Evolutionary conservation across 148 eudicot species (phyloP).

Genomic region (Vaccinium macrocarpon): DNA sequence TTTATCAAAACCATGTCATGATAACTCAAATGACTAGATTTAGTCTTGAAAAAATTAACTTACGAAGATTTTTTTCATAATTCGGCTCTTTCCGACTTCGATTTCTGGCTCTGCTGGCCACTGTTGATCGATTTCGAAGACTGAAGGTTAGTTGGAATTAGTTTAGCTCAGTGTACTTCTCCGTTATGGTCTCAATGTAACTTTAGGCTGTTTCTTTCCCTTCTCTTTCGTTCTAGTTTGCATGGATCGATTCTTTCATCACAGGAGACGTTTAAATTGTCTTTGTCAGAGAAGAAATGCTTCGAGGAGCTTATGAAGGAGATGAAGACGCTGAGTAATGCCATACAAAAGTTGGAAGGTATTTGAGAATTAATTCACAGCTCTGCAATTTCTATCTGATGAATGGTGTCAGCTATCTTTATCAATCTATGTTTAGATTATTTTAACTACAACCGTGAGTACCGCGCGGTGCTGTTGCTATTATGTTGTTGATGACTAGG

Average conservation of each 20-base stretch:
- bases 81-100: too few relatives aligned
- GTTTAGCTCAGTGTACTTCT: background rate
- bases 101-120: conserved; percentile 32
- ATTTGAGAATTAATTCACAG: conserved; percentile 11
- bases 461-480: background rate
- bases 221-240: too few relatives aligned
- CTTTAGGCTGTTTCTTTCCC: too few relatives aligned
- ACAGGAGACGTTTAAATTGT: background rate
- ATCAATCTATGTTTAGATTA: background rate
- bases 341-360: conserved; percentile 71
- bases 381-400: background rate
- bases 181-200: background rate
- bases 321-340: conserved; percentile 67
- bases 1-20: too few relatives aligned
- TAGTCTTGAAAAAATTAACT: conserved; percentile 32
- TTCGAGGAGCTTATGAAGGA: conserved; percentile 70
- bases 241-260: background rate
- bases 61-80: conserved; percentile 28
- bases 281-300: conserved; percentile 27
- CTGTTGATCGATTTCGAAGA: conserved; percentile 18
- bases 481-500: background rate
- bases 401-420: background rate
- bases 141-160: background rate
- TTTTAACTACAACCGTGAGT: background rate
- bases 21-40: too few relatives aligned